A percentile compares a stretch with the other conserved stretches of the same genome.
Evolutionary conservation across 805 yeast genomes (phyloP).

Genomic region (Candida morakotiae): DNA sequence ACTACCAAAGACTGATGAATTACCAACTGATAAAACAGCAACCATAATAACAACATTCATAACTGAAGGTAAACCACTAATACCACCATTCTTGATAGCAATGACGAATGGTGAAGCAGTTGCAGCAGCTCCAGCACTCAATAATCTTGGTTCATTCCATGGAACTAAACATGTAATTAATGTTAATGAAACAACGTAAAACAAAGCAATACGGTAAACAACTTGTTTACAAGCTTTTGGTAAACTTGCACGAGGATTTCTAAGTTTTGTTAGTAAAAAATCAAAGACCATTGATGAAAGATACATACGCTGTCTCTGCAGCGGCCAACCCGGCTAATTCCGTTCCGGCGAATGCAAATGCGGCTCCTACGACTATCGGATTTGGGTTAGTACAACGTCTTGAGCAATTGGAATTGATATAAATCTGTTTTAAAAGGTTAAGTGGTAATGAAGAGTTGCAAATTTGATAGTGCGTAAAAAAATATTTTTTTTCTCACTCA

Average conservation of each 20-base stretch:
- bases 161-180: slow-evolving; percentile 25
- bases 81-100: slow-evolving; percentile 62
- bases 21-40: slow-evolving; percentile 71
- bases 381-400: no score
- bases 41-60: slow-evolving; percentile 67
- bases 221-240: slow-evolving; percentile 37
- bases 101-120: slow-evolving; percentile 80
- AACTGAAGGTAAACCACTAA: slow-evolving; percentile 58
- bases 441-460: no score
- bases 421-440: no score
- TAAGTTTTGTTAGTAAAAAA: slow-evolving; percentile 3
- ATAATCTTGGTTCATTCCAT: slow-evolving; percentile 20
- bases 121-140: slow-evolving; percentile 45
- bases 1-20: slow-evolving; percentile 63
- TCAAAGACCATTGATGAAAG: no score
- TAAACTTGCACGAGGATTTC: slow-evolving; percentile 26
- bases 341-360: slow-evolving; percentile 34
- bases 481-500: no score
- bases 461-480: no score
- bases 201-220: slow-evolving; percentile 34
- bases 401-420: no score
- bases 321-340: slow-evolving; percentile 36
- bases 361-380: slow-evolving; percentile 24
- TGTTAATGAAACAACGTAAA: slow-evolving; percentile 28
- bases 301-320: slow-evolving; percentile 22